phyloP scores from a whole-genome alignment of 2,329 filamentous ascomycete species.

The Pyrenophora graminea region DNA sequence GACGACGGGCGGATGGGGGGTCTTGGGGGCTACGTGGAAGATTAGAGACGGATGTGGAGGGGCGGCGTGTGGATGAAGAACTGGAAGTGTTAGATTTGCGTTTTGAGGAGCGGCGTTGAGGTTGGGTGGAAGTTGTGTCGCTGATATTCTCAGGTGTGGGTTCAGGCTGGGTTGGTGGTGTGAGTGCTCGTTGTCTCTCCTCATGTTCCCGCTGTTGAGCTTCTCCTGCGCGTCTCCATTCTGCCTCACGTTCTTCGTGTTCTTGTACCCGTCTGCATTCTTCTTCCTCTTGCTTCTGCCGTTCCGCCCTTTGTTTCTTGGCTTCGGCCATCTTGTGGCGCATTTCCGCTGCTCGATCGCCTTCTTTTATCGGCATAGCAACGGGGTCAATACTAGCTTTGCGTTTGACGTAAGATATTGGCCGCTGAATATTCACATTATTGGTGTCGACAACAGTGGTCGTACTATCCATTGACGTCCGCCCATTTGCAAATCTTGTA shows the following conservation, averaged over 20 bases:
- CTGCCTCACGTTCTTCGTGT: neutral
- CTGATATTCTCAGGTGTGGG: too few species aligned
- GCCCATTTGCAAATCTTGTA: neutral
- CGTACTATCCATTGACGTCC: neutral
- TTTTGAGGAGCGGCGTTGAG: neutral
- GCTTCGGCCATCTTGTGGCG: neutral
- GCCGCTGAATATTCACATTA: neutral
- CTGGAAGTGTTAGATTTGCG: too few species aligned
- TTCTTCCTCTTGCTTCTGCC: slow-evolving; percentile 1
- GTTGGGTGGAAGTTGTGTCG: neutral
- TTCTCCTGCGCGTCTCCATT: neutral
- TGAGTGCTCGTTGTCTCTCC: too few species aligned
- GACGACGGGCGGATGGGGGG: too few species aligned
- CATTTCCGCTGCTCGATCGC: neutral
- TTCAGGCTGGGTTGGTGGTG: too few species aligned
- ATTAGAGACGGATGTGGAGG: neutral
- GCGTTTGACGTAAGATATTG: neutral
- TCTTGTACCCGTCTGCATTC: neutral
- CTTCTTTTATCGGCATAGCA: neutral
- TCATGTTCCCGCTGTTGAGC: neutral
- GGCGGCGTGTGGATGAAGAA: neutral
- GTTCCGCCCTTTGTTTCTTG: neutral
- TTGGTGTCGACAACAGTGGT: neutral
- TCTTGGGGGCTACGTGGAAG: neutral
- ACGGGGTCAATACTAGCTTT: neutral